A percentile compares a stretch with the other conserved stretches of the same genome.
Evolutionary conservation across 2,329 filamentous ascomycete species (phyloP).

Genomic region (Fusarium graminum): DNA sequence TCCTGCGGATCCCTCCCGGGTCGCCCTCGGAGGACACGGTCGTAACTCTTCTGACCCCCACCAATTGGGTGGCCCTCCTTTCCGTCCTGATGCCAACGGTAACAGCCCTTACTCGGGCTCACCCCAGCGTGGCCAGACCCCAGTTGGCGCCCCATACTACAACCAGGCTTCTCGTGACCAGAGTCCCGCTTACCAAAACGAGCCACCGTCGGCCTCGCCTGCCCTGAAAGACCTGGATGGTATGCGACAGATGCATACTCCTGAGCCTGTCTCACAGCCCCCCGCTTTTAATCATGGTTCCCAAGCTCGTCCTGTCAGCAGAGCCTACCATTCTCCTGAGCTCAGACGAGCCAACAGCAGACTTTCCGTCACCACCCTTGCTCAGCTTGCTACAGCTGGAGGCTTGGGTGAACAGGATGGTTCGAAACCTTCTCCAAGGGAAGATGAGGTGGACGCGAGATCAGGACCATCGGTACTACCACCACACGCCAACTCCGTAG

Average conservation of each 20-base stretch:
- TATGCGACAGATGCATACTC: conserved; percentile 70
- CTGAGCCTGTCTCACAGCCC: conserved; percentile 81
- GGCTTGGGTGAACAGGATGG: conserved; percentile 62
- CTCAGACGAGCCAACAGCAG: conserved; percentile 84
- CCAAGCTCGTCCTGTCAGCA: conserved; percentile 75
- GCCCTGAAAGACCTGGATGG: conserved; percentile 66
- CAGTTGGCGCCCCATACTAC: conserved; percentile 57
- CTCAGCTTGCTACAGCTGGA: conserved; percentile 81
- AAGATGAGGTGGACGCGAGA: conserved; percentile 52
- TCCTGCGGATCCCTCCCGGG: conserved; percentile 59
- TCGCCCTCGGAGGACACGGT: conserved; percentile 56
- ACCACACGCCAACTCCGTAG: conserved; percentile 63
- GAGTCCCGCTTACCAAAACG: conserved; percentile 69
- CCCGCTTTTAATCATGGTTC: conserved; percentile 84
- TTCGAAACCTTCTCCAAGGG: conserved; percentile 49
- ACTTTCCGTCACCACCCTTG: conserved; percentile 84
- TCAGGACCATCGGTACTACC: conserved; percentile 64
- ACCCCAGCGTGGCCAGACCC: conserved; percentile 53
- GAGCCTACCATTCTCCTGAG: conserved; percentile 80
- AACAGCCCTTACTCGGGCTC: conserved; percentile 51
- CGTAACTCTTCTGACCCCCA: conserved; percentile 65
- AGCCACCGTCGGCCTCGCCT: conserved; percentile 55
- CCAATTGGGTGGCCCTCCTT: conserved; percentile 46
- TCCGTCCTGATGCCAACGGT: conserved; percentile 44
- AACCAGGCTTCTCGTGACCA: conserved; percentile 65